Conservation (phyloP, 2,329 filamentous ascomycete genomes). For the Phaeosphaeria sp. region DNA sequence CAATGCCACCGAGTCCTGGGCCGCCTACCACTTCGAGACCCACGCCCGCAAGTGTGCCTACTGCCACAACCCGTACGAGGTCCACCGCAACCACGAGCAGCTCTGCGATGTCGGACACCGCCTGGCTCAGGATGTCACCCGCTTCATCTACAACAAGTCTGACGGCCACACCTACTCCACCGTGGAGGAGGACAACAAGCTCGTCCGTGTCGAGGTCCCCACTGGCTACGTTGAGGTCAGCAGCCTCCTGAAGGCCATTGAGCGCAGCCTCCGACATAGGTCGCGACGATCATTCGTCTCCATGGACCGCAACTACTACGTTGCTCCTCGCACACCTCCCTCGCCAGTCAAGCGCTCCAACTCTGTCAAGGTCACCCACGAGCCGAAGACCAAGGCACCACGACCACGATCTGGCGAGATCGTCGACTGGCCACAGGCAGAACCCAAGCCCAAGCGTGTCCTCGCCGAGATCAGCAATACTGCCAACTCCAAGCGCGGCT, state of each 20-base stretch:
- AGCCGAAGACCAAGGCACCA: constrained; percentile 32
- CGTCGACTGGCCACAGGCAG: constrained; percentile 44
- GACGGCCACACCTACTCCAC: constrained; percentile 46
- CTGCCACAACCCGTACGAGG: constrained; percentile 55
- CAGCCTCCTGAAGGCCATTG: constrained; percentile 51
- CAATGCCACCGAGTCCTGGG: constrained; percentile 53
- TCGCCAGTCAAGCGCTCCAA: constrained; percentile 30
- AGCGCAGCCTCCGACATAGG: constrained; percentile 48
- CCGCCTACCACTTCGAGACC: constrained; percentile 56
- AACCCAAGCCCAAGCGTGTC: constrained; percentile 21
- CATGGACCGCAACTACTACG: constrained; percentile 53
- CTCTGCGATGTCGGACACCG: constrained; percentile 54
- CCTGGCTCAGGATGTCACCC: constrained; percentile 54
- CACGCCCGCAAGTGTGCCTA: constrained; percentile 54
- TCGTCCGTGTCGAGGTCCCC: constrained; percentile 55
- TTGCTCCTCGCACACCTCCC: constrained; percentile 45
- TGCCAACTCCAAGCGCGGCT: constrained; percentile 46
- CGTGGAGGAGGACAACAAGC: constrained; percentile 48
- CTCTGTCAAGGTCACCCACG: constrained; percentile 44
- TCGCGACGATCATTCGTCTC: constrained; percentile 49
- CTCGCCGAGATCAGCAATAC: constrained; percentile 42
- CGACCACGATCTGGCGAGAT: constrained; percentile 46
- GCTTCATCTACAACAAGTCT: constrained; percentile 51
- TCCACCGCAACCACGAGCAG: constrained; percentile 47
- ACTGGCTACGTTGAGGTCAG: constrained; percentile 50